Base-by-base conservation (phyloP, 2,329 filamentous ascomycete genomes). In the Cordyceps pruinosa region DNA sequence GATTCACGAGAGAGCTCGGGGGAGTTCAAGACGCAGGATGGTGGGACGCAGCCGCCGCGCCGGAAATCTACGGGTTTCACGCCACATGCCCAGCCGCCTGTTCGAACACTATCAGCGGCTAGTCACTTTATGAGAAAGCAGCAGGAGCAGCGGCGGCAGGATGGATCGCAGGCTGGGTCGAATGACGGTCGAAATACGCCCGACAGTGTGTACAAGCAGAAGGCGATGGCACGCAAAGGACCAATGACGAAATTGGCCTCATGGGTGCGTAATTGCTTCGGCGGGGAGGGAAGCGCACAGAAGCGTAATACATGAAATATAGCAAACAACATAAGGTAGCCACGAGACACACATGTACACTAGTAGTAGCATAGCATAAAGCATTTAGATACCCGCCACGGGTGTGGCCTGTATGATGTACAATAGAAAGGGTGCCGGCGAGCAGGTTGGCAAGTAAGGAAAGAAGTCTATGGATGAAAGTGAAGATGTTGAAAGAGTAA, bases 111-210 rank as follows among this genome's bases (percentile, higher is more conserved):
- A 30, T 68, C 66, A 21, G 64, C 64, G 9, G 65, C 65, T 12
- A 61, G 63, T 45, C 60, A 63, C 6, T 67, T 66, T 32, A 64
- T 67, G 64, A 62, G 61, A 51, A 64, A 61, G 25, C 61, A 65
- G 25, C 60, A 55, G 32, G 39, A 52, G 15, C 59, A 57, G 47
- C 54, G 54, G 8, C 35, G 41, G 39, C 54, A 44, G 26, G 46
- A 44, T 7, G 39, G 28, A 0, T 56, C 37, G 5, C 54, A 57
- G 4, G 37, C 37, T n/a, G 46, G 37, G 15, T 57, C 54, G 1
- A 44, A 25, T 9, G 46, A 57, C 30, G 54, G 54, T 12, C 54
- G 54, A 17, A n/a, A 28, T 9, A 57, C 54, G 23, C 55, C 49
- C 28, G 57, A 61, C 23, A 54, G 23, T 19, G n/a, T 58, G 26